These are phyloP conservation scores for Cokeromyces recurvatus DNA, from an alignment of 371 early-diverging fungal genomes.

Conservation along the genomic window DNA sequence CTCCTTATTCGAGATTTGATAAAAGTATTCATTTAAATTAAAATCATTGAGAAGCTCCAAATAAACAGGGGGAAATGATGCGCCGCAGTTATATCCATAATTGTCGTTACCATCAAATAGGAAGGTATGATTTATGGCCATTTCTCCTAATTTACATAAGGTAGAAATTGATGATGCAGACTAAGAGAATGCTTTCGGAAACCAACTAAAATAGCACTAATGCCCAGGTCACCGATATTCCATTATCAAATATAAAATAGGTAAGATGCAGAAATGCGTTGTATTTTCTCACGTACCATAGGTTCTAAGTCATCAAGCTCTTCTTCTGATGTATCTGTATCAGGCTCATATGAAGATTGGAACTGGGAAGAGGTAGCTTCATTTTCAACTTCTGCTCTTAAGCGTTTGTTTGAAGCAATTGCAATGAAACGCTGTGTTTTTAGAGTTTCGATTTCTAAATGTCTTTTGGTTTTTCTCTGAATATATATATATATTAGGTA, in stretches of 20 bases:
- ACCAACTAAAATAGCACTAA: slow-evolving; percentile 5
- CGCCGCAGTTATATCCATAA: slow-evolving; percentile 1
- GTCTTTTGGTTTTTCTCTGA: slow-evolving; percentile 2
- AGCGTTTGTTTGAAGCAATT: slow-evolving; percentile 4
- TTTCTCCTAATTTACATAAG: slow-evolving; percentile 1
- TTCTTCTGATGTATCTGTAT: slow-evolving; percentile 9
- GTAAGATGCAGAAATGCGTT: slow-evolving; percentile 6
- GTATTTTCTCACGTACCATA: slow-evolving; percentile 6
- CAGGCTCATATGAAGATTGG: slow-evolving; percentile 7
- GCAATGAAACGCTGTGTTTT: slow-evolving; percentile 4
- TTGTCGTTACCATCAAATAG: slow-evolving; percentile 7
- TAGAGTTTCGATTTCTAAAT: slow-evolving; percentile 6
- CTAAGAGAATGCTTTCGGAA: slow-evolving; percentile 6
- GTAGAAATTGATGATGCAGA: slow-evolving; percentile 3
- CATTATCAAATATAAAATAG: slow-evolving; percentile 6
- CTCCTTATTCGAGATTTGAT: slow-evolving; percentile 9
- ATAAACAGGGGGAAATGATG: slow-evolving; percentile 6
- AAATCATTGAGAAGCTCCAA: slow-evolving; percentile 4
- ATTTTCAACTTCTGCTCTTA: slow-evolving; percentile 6
- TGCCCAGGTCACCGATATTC: slow-evolving; percentile 1
- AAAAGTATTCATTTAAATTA: slow-evolving; percentile 5
- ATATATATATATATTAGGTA: slow-evolving; percentile 4
- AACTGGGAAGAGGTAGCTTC: slow-evolving; percentile 7
- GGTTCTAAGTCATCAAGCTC: slow-evolving; percentile 4
- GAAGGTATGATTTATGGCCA: slow-evolving; percentile 5